Evolutionary conservation across 2,329 filamentous ascomycete species (phyloP), one percentile per base, ranked within the genome.

Genomic region (Neonectria coccinea): DNA sequence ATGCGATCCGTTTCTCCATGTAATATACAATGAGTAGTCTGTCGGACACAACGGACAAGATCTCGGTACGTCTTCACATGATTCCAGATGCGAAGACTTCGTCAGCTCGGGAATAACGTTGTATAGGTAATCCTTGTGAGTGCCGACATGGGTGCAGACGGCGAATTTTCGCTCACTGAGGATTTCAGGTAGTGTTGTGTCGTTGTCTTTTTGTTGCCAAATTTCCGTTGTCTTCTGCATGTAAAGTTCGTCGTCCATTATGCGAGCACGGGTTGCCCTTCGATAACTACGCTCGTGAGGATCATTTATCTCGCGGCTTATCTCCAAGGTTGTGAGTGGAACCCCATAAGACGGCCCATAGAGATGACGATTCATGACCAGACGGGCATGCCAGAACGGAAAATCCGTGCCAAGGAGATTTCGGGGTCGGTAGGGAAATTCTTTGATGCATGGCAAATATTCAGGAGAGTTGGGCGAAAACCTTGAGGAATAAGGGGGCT

Each of bases 341-440:
- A 67, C 33, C 6, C 65, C 65, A 14, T 62, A 57, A 4, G 36
- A 8, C 7, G 36, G 11, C 9, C 65, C 65, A 16, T 67, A 55
- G 10, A 67, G 41, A 29, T 67, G 57, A 2, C 44, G 58, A 12
- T 63, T 66, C 54, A 67, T 65, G 6, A 67, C 25, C 7, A 67
- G 54, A 10, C 51, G 44, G 11, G 16, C 51, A n/a, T 64, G 27
- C n/a, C n/a, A 12, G 7, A 20, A 44, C 2, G 3, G 16, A 8
- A 41, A 18, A 2, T 16, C 4, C 16, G 16, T 14, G 3, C 9
- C 6, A n/a, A 41, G 5, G 39, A 39, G 1, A 41, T 4, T 16
- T 18, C 5, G 33, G 33, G 16, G 16, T 10, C 16, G 7, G n/a
- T 18, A 41, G 16, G 1, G 4, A 18, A 10, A 18, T 9, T 18